These are phyloP conservation scores for Paecilomyces dactylethromorphus DNA, from an alignment of 2,329 filamentous ascomycete species.

Conservation along the genomic window DNA sequence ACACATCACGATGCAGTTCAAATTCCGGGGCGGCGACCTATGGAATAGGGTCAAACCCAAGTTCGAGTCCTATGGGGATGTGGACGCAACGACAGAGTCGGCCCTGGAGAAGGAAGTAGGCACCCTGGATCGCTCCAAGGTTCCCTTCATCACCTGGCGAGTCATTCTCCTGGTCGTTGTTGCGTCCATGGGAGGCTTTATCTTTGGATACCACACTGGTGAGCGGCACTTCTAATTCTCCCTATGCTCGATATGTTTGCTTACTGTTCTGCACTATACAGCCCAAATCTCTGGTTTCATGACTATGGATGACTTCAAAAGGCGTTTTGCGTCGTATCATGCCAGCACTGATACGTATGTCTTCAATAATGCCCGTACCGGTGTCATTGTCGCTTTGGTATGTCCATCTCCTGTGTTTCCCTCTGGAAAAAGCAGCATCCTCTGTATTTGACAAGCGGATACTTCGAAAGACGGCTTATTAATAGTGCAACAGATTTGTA, in stretches of 20 bases:
- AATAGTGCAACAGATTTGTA: slow-evolving; percentile 26
- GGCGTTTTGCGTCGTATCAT: slow-evolving; percentile 32
- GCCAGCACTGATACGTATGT: slow-evolving; percentile 23
- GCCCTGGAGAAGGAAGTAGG: slow-evolving; percentile 25
- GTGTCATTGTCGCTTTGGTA: slow-evolving; percentile 40
- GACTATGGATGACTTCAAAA: slow-evolving; percentile 40
- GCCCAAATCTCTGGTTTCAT: slow-evolving; percentile 42
- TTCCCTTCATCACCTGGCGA: slow-evolving; percentile 37
- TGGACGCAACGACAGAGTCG: slow-evolving; percentile 21
- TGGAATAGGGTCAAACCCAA: background rate
- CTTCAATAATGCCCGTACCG: slow-evolving; percentile 40
- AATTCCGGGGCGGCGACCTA: background rate
- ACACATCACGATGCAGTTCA: background rate
- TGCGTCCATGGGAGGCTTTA: slow-evolving; percentile 43
- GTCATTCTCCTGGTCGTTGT: slow-evolving; percentile 38
- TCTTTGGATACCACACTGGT: slow-evolving; percentile 41
- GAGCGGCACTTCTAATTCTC: slow-evolving; percentile 8
- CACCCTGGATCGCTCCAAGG: slow-evolving; percentile 34
- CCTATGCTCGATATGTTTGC: slow-evolving; percentile 3
- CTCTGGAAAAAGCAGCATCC: background rate
- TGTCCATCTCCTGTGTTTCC: slow-evolving; percentile 6
- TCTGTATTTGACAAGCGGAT: too few relatives aligned
- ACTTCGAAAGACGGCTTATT: background rate
- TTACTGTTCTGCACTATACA: slow-evolving; percentile 8
- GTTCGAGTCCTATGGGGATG: background rate